phyloP scores from a whole-genome alignment of 225 moss, liverwort and hornwort species.

The Bryoerythrophyllum caledonicum region DNA sequence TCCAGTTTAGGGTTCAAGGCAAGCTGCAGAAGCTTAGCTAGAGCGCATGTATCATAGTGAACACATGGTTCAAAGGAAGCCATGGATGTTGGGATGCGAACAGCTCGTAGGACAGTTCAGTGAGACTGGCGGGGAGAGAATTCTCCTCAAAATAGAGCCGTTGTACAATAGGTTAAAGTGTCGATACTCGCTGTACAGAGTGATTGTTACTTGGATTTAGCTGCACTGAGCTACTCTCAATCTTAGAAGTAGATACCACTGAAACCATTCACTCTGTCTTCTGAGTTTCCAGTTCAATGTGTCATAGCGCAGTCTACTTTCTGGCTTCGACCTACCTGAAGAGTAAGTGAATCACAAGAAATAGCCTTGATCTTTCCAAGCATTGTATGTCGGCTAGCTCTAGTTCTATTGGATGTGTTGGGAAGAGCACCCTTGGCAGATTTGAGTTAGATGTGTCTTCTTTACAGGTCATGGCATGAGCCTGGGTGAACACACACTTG shows the following conservation, averaged over 20 bases:
- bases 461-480: too few relatives aligned
- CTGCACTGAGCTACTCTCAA: slow-evolving; percentile 6
- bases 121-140: not conserved
- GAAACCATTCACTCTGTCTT: too few relatives aligned
- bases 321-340: too few relatives aligned
- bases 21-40: not conserved
- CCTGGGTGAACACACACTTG: too few relatives aligned
- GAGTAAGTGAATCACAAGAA: too few relatives aligned
- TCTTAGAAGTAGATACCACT: not conserved
- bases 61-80: not conserved
- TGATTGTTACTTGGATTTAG: slow-evolving; percentile 8
- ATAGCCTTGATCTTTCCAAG: too few relatives aligned
- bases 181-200: not conserved
- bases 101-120: not conserved
- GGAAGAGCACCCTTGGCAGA: too few relatives aligned
- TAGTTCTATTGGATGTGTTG: too few relatives aligned
- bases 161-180: slow-evolving; percentile 4
- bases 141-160: not conserved
- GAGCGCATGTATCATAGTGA: not conserved
- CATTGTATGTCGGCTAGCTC: too few relatives aligned
- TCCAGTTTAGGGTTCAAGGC: not conserved
- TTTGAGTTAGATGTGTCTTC: too few relatives aligned
- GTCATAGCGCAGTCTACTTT: too few relatives aligned
- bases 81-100: not conserved
- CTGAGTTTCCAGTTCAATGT: too few relatives aligned